These are phyloP conservation scores for Mallotus nudiflorus DNA, from an alignment of 345 rosid genomes.

Conservation along the genomic window DNA sequence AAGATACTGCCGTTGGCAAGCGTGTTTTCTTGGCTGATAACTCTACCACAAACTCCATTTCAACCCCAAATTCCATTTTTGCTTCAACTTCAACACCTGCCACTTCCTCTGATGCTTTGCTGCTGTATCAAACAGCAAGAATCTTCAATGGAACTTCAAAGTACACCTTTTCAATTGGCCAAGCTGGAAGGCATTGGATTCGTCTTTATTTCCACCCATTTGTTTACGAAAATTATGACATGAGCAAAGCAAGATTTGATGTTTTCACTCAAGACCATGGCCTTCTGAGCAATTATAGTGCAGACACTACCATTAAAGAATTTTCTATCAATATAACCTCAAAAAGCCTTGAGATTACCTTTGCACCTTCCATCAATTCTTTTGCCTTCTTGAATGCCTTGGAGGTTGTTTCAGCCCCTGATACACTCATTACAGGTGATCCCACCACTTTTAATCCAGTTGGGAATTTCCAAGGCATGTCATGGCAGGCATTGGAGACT, in stretches of 20 bases:
- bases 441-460: constrained; percentile 28
- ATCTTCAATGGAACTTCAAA: constrained; percentile 58
- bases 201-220: constrained; percentile 84
- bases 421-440: constrained; percentile 47
- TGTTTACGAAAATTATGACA: constrained; percentile 42
- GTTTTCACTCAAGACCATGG: constrained; percentile 55
- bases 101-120: constrained; percentile 40
- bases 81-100: constrained; percentile 41
- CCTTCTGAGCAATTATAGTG: constrained; percentile 53
- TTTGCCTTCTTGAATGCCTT: constrained; percentile 72
- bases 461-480: constrained; percentile 43
- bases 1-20: constrained; percentile 45
- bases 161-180: constrained; percentile 56
- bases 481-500: constrained; percentile 67
- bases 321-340: constrained; percentile 59
- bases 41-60: constrained; percentile 50
- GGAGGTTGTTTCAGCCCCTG: constrained; percentile 82
- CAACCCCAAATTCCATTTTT: constrained; percentile 42
- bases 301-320: constrained; percentile 53
- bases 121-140: constrained; percentile 73
- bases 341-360: constrained; percentile 50
- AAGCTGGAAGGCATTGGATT: constrained; percentile 77
- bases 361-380: constrained; percentile 55
- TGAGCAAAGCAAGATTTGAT: constrained; percentile 59
- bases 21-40: constrained; percentile 68